Conservation (phyloP, 306 rosid genomes). For the Begonia peltatifolia region DNA sequence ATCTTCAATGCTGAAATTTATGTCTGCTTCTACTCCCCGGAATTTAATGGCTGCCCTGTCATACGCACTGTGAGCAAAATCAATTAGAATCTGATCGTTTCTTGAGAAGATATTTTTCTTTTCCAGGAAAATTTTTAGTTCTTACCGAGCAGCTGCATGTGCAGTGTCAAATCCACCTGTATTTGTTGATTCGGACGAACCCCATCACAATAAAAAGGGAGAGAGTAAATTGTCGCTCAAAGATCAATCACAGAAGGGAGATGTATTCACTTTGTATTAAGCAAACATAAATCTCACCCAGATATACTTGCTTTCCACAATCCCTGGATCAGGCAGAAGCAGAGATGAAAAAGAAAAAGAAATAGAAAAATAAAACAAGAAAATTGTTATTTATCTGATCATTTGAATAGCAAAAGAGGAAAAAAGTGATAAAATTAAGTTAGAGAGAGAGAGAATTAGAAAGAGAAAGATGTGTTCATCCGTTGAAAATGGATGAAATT, state of each 20-base stretch:
- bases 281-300: constrained; percentile 43
- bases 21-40: constrained; percentile 92
- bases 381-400: constrained; percentile 1
- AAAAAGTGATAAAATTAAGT: neutral
- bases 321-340: constrained; percentile 47
- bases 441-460: neutral
- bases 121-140: constrained; percentile 5
- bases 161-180: constrained; percentile 99
- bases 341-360: neutral
- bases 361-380: constrained; percentile 3
- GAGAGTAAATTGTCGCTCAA: neutral
- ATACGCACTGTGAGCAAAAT: constrained; percentile 50
- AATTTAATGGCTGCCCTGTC: constrained; percentile 98
- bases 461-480: neutral
- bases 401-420: neutral
- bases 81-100: too few species aligned
- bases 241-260: neutral
- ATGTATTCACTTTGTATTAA: too few species aligned
- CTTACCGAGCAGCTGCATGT: constrained; percentile 99
- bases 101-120: too few species aligned
- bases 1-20: constrained; percentile 76
- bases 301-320: constrained; percentile 97
- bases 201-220: neutral
- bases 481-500: neutral
- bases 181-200: constrained; percentile 16